Percentiles rank a stretch among this genome's conserved stretches.
These are phyloP conservation scores for Scleroderma citrinum DNA, from an alignment of 768 basidiomycete genomes.

Conservation along the genomic window DNA sequence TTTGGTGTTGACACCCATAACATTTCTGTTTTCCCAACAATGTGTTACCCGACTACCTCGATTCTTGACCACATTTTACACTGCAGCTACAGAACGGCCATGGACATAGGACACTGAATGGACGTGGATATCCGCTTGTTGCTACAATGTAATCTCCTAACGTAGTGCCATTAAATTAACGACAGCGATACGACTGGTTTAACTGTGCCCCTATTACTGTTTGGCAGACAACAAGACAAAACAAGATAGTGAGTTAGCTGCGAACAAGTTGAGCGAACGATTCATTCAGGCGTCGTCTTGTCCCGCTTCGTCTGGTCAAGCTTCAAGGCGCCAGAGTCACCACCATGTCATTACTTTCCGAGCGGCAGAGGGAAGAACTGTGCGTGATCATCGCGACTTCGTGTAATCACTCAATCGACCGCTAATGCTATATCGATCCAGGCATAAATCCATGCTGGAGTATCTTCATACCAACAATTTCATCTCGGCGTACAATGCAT, in stretches of 20 bases:
- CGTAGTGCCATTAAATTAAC: conserved; percentile 7
- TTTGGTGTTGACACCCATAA: conserved; percentile 15
- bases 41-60: conserved; percentile 25
- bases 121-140: conserved; percentile 48
- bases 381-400: conserved; percentile 23
- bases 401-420: conserved; percentile 7
- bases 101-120: conserved; percentile 48
- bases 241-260: conserved; percentile 18
- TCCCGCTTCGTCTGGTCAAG: conserved; percentile 2
- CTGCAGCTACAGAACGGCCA: conserved; percentile 22
- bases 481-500: conserved; percentile 52
- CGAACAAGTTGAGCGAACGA: conserved; percentile 8
- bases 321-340: conserved; percentile 4
- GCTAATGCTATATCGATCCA: conserved; percentile 26
- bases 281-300: conserved; percentile 11
- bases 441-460: conserved; percentile 78
- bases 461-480: conserved; percentile 67
- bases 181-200: conserved; percentile 8
- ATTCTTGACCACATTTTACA: conserved; percentile 21
- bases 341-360: conserved; percentile 42
- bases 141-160: conserved; percentile 45
- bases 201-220: not conserved
- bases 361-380: conserved; percentile 44
- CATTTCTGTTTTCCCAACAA: conserved; percentile 15
- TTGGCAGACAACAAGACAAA: conserved; percentile 26